A percentile compares a stretch with the other conserved stretches of the same genome.
phyloP scores from a whole-genome alignment of 768 basidiomycete species.

The Termitomyces sp. region DNA sequence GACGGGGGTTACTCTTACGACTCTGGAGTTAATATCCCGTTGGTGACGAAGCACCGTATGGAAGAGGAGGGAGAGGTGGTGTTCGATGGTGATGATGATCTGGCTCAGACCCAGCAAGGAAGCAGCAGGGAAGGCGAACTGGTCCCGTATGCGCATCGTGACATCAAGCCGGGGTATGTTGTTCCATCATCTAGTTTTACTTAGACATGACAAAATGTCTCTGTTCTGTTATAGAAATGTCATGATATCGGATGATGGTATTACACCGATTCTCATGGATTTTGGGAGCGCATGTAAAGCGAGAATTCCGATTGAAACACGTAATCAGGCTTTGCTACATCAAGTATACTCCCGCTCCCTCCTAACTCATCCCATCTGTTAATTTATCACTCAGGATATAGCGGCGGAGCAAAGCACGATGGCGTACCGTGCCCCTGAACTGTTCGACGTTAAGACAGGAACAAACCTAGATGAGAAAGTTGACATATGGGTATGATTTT shows the following conservation, averaged over 20 bases:
- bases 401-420: slow-evolving; percentile 98
- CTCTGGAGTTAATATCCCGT: slow-evolving; percentile 45
- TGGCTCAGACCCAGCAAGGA: slow-evolving; percentile 35
- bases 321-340: slow-evolving; percentile 83
- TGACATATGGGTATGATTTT: slow-evolving; percentile 80
- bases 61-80: slow-evolving; percentile 58
- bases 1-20: slow-evolving; percentile 75
- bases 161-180: slow-evolving; percentile 91
- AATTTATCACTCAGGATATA: slow-evolving; percentile 57
- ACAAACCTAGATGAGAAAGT: slow-evolving; percentile 87
- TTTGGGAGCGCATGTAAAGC: slow-evolving; percentile 92
- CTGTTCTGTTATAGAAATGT: slow-evolving; percentile 66
- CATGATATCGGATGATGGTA: slow-evolving; percentile 93
- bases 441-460: slow-evolving; percentile 96
- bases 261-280: slow-evolving; percentile 92
- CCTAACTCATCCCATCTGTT: neutral
- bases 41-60: slow-evolving; percentile 48
- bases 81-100: slow-evolving; percentile 80
- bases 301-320: slow-evolving; percentile 71
- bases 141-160: slow-evolving; percentile 92
- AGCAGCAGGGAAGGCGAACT: slow-evolving; percentile 39
- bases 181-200: neutral
- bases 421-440: slow-evolving; percentile 96
- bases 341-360: slow-evolving; percentile 46
- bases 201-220: neutral